phyloP scores from a whole-genome alignment of 805 yeast species.

The Yarrowia deformans region DNA sequence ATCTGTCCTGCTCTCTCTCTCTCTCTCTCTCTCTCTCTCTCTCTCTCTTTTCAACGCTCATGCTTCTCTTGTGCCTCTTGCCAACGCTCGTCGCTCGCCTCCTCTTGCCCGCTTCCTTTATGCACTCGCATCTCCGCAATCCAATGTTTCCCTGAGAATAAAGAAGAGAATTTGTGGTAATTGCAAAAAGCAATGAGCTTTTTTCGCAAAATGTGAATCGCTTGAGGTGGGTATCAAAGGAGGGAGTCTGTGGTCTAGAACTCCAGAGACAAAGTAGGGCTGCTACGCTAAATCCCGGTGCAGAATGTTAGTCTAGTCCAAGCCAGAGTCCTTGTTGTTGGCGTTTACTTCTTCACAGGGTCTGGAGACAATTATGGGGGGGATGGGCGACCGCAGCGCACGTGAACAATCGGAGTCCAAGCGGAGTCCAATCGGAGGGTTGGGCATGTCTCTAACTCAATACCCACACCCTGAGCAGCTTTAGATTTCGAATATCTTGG shows the following conservation, averaged over 20 bases:
- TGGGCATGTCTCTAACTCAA: not conserved
- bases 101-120: slow-evolving; percentile 8
- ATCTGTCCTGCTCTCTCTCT: not conserved
- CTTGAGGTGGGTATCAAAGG: no score
- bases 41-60: not conserved
- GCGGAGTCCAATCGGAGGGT: slow-evolving; percentile 24
- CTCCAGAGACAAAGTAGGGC: no score
- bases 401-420: slow-evolving; percentile 14
- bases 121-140: slow-evolving; percentile 15
- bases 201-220: not conserved
- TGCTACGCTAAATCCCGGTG: not conserved
- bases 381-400: not conserved
- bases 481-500: not conserved
- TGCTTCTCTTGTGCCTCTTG: not conserved
- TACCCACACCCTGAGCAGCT: not conserved
- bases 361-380: no score
- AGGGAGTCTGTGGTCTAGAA: no score
- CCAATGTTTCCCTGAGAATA: slow-evolving; percentile 21
- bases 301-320: not conserved
- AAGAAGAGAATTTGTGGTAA: not conserved
- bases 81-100: slow-evolving; percentile 5
- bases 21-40: no score
- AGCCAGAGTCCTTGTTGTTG: not conserved
- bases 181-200: slow-evolving; percentile 17
- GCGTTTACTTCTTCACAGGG: not conserved